A percentile compares a stretch with the other conserved stretches of the same genome.
These are phyloP conservation scores for Piper betle DNA, from an alignment of 164 flowering plant genomes.

Conservation along the genomic window DNA sequence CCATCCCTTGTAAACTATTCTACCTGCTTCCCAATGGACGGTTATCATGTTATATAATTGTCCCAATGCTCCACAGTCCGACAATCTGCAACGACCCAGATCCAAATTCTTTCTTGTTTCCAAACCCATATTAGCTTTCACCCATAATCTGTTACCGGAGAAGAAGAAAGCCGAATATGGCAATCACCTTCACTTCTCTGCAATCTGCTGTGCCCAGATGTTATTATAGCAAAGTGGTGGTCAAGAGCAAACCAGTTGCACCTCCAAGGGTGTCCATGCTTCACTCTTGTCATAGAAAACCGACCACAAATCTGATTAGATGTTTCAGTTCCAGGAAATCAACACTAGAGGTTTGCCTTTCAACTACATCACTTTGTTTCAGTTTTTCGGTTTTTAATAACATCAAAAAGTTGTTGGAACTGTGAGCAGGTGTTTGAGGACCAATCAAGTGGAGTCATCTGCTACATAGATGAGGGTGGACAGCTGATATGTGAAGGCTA, in stretches of 20 bases:
- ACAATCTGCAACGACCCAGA: neutral
- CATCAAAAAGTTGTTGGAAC: neutral
- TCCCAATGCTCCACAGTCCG: neutral
- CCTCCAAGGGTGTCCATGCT: neutral
- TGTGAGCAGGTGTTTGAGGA: constrained; percentile 8
- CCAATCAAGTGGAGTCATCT: constrained; percentile 8
- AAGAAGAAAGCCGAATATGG: constrained; percentile 2
- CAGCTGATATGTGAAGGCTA: constrained; percentile 12
- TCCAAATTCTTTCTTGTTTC: neutral
- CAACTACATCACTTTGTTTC: neutral
- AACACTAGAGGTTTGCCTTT: neutral
- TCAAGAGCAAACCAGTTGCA: neutral
- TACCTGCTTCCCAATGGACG: too few species aligned
- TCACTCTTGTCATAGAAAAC: neutral
- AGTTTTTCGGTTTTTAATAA: neutral
- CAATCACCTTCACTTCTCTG: neutral
- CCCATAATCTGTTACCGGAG: neutral
- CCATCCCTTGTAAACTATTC: too few species aligned
- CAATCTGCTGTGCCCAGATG: neutral
- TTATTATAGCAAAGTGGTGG: neutral
- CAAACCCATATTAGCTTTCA: neutral
- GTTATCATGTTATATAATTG: too few species aligned
- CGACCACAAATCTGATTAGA: constrained; percentile 1
- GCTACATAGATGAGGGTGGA: constrained; percentile 8
- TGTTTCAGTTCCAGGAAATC: constrained; percentile 6